phyloP scores from a whole-genome alignment of 495 filamentous ascomycete genomes.

The Talaromyces adpressus region DNA sequence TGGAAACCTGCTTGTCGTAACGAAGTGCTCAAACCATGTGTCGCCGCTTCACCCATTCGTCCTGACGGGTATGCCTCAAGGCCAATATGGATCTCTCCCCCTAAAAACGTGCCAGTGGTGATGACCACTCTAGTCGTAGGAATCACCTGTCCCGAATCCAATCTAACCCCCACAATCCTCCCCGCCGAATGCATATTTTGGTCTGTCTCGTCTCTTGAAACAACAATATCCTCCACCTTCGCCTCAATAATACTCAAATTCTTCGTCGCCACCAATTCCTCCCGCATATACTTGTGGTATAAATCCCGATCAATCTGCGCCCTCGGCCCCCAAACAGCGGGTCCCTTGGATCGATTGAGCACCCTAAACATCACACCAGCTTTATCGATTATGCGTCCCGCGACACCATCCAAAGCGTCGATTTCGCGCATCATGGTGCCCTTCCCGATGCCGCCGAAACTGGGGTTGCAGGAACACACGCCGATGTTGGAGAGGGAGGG shows the following conservation, averaged over 20 bases:
- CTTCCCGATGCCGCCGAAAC: slow-evolving; percentile 97
- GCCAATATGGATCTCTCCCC: slow-evolving; percentile 96
- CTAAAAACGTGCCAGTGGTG: slow-evolving; percentile 91
- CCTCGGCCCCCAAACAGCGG: slow-evolving; percentile 93
- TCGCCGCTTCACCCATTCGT: slow-evolving; percentile 89
- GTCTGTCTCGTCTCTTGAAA: slow-evolving; percentile 42
- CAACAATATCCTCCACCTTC: slow-evolving; percentile 87
- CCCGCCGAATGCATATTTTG: slow-evolving; percentile 48
- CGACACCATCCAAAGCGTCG: slow-evolving; percentile 89
- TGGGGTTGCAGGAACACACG: slow-evolving; percentile 95
- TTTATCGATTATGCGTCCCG: slow-evolving; percentile 85
- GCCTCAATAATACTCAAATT: slow-evolving; percentile 75
- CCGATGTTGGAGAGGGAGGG: slow-evolving; percentile 83
- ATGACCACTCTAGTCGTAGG: slow-evolving; percentile 79
- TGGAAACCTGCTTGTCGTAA: slow-evolving; percentile 84
- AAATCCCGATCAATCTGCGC: slow-evolving; percentile 92
- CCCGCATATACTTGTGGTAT: slow-evolving; percentile 87
- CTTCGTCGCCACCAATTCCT: slow-evolving; percentile 70
- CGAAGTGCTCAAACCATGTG: slow-evolving; percentile 88
- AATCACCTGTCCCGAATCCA: slow-evolving; percentile 86
- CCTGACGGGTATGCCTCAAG: slow-evolving; percentile 78
- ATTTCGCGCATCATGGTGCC: slow-evolving; percentile 94
- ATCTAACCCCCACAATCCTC: slow-evolving; percentile 75
- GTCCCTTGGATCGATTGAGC: slow-evolving; percentile 82
- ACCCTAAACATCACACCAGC: slow-evolving; percentile 87